Percentiles rank a stretch among this genome's conserved stretches.
Evolutionary conservation across 208 protist genomes (phyloP).

Genomic region (Leishmania tarentolae): DNA sequence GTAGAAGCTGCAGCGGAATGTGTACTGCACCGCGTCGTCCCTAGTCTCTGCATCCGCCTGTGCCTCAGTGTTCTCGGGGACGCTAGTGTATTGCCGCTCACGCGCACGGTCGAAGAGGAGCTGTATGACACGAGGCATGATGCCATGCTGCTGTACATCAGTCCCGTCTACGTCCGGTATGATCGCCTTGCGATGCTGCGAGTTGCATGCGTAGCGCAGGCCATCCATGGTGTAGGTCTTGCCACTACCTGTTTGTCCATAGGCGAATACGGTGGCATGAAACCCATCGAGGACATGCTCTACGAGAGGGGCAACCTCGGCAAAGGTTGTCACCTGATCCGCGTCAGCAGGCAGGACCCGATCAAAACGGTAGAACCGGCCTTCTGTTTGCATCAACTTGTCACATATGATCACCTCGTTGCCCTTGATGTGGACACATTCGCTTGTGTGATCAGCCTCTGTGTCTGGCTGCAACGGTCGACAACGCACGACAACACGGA

Average conservation of each 20-base stretch:
- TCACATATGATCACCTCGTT: conserved; percentile 37
- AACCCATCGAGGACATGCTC: conserved; percentile 88
- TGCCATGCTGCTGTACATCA: conserved; percentile 59
- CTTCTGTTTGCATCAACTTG: conserved; percentile 17
- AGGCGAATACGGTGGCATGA: conserved; percentile 89
- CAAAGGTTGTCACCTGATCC: conserved; percentile 65
- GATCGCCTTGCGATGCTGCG: conserved; percentile 11
- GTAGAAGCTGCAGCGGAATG: conserved; percentile 86
- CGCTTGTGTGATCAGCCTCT: conserved; percentile 35
- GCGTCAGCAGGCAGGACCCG: conserved; percentile 54
- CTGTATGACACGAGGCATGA: conserved; percentile 81
- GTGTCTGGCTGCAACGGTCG: conserved; percentile 47
- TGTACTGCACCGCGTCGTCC: conserved; percentile 48
- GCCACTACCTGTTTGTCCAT: conserved; percentile 91
- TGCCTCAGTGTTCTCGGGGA: not conserved
- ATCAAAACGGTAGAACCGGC: conserved; percentile 77
- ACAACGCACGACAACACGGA: conserved; percentile 79
- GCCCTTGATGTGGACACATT: conserved; percentile 44
- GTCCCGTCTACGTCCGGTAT: conserved; percentile 34
- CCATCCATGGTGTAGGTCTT: conserved; percentile 93
- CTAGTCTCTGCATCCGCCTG: not conserved
- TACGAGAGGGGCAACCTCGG: conserved; percentile 69
- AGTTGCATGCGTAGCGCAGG: conserved; percentile 40
- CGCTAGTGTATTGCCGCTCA: conserved; percentile 35
- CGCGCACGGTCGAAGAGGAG: conserved; percentile 76